Percentiles rank a stretch among this genome's conserved stretches.
Conservation (phyloP, 2,329 filamentous ascomycete species). For the Clonostachys byssicola region DNA sequence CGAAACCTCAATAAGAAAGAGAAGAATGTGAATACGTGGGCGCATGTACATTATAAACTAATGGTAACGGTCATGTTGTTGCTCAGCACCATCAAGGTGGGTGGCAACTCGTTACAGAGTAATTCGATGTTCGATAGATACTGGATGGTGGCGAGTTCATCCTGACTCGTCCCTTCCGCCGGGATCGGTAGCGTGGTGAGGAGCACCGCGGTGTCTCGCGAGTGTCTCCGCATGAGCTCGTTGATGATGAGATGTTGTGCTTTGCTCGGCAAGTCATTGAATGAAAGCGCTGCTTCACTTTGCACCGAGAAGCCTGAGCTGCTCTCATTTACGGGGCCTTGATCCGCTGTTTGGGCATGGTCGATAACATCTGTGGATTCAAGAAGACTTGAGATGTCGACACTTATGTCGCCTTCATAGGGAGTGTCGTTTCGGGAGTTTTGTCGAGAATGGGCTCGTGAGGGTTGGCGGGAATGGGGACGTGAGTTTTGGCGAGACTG, state of each 20-base stretch:
- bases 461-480: conserved; percentile 6
- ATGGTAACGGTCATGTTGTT: conserved; percentile 89
- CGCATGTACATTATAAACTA: conserved; percentile 43
- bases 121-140: conserved; percentile 79
- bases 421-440: conserved; percentile 11
- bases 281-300: conserved; percentile 62
- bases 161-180: conserved; percentile 68
- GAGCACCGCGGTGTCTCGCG: conserved; percentile 68
- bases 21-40: too few species aligned
- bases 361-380: conserved; percentile 27
- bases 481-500: conserved; percentile 28
- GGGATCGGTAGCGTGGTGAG: conserved; percentile 84
- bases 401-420: conserved; percentile 23
- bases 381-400: conserved; percentile 39
- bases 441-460: conserved; percentile 12
- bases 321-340: conserved; percentile 16
- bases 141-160: conserved; percentile 64
- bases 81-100: conserved; percentile 74
- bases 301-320: conserved; percentile 52
- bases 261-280: conserved; percentile 81
- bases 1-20: too few species aligned
- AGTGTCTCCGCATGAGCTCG: conserved; percentile 71
- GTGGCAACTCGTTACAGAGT: conserved; percentile 71
- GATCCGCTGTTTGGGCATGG: conserved; percentile 2
- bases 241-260: conserved; percentile 86